phyloP scores from a whole-genome alignment of 148 eudicot genomes.

The Amaranthus cruentus region DNA sequence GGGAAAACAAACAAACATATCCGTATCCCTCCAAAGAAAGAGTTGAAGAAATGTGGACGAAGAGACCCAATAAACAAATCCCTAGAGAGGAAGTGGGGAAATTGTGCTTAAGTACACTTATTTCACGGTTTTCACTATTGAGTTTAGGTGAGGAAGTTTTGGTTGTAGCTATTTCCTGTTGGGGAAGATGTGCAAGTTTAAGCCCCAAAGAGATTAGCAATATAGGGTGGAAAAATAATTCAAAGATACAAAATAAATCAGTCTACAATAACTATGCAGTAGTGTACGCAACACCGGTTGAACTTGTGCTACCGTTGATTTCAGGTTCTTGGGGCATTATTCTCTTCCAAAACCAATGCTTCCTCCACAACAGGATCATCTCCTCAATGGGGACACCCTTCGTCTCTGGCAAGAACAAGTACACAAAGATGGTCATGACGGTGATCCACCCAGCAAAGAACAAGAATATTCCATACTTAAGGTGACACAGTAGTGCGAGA shows the following conservation, averaged over 20 bases:
- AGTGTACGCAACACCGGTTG: not conserved
- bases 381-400: conserved; percentile 86
- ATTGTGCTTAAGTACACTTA: too few relatives aligned
- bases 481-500: conserved; percentile 58
- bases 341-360: conserved; percentile 76
- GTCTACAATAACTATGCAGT: not conserved
- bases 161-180: too few relatives aligned
- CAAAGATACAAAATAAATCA: not conserved
- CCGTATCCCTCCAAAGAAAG: too few relatives aligned
- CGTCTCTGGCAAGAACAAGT: conserved; percentile 74
- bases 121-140: too few relatives aligned
- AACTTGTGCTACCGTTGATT: not conserved
- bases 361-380: conserved; percentile 63
- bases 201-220: too few relatives aligned
- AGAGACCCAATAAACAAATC: too few relatives aligned
- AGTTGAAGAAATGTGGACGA: too few relatives aligned
- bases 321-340: conserved; percentile 31
- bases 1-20: too few relatives aligned
- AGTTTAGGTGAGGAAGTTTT: too few relatives aligned
- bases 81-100: too few relatives aligned
- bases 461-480: conserved; percentile 68
- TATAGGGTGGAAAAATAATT: not conserved
- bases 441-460: conserved; percentile 69
- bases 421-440: conserved; percentile 62
- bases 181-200: too few relatives aligned